These are phyloP conservation scores for Penicillium sp. DNA, from an alignment of 2,329 filamentous ascomycete genomes.

Conservation along the genomic window DNA sequence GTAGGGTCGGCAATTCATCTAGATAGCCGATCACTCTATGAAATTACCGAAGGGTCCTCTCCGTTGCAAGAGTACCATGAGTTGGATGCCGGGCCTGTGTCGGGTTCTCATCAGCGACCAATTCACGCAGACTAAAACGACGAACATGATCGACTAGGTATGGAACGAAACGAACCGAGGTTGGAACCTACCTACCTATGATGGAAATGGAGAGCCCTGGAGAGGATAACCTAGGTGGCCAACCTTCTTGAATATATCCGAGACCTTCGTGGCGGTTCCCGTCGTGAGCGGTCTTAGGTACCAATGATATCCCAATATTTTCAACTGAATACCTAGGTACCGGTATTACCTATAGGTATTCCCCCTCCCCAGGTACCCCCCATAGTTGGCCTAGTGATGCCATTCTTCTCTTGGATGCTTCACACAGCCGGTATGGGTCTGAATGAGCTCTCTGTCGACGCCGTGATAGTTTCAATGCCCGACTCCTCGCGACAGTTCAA, in stretches of 20 bases:
- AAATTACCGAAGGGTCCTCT: conserved; percentile 11
- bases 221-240: not conserved
- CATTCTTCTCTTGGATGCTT: too few species aligned
- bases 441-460: too few species aligned
- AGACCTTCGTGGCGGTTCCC: not conserved
- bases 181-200: not conserved
- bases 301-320: not conserved
- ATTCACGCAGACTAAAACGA: conserved; percentile 10
- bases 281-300: not conserved
- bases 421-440: too few species aligned
- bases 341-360: too few species aligned
- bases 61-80: conserved; percentile 18
- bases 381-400: too few species aligned
- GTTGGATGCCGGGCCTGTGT: conserved; percentile 19
- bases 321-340: not conserved
- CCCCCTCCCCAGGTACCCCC: too few species aligned
- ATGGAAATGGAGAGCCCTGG: not conserved
- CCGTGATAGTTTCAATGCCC: too few species aligned
- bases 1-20: conserved; percentile 12
- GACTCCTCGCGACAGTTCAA: too few species aligned
- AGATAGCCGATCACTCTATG: conserved; percentile 20
- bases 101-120: conserved; percentile 18
- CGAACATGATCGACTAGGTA: not conserved
- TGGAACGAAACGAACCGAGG: not conserved
- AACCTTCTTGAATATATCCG: not conserved